phyloP scores from a whole-genome alignment of 1,284 basidiomycete species.

The Ceratobasidium sp. region DNA sequence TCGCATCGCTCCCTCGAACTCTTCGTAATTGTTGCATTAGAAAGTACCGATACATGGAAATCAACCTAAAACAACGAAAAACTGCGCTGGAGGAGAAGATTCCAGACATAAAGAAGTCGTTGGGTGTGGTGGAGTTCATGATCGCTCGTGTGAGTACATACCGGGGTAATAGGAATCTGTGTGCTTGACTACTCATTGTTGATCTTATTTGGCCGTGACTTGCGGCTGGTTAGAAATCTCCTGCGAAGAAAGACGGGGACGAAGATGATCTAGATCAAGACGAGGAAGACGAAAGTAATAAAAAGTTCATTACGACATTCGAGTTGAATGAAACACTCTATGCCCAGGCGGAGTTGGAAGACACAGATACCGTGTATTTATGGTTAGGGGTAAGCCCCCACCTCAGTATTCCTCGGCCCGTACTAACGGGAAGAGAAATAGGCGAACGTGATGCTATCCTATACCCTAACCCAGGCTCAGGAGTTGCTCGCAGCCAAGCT shows the following conservation, averaged over 20 bases:
- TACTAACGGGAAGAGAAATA: constrained; percentile 55
- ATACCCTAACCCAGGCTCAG: constrained; percentile 87
- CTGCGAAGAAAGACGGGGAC: constrained; percentile 63
- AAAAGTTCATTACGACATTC: constrained; percentile 87
- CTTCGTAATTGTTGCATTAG: constrained; percentile 63
- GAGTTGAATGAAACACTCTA: constrained; percentile 97
- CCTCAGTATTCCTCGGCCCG: constrained; percentile 16
- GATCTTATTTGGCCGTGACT: too few relatives aligned
- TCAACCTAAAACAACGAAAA: constrained; percentile 84
- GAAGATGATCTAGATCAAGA: constrained; percentile 63
- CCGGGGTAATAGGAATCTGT: too few relatives aligned
- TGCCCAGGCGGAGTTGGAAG: constrained; percentile 88
- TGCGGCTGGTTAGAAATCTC: constrained; percentile 21
- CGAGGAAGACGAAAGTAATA: constrained; percentile 61
- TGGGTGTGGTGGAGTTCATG: constrained; percentile 90
- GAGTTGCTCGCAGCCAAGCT: constrained; percentile 85
- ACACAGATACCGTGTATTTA: constrained; percentile 90
- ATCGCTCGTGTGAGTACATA: constrained; percentile 78
- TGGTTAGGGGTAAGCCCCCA: constrained; percentile 92
- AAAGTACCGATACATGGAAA: constrained; percentile 99
- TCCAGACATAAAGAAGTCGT: constrained; percentile 94
- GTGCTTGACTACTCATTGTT: too few relatives aligned
- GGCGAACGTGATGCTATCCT: constrained; percentile 99
- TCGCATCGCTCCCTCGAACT: neutral
- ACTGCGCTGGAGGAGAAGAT: constrained; percentile 92